phyloP scores from a whole-genome alignment of 495 filamentous ascomycete species.

The Lophiostoma macrostomum region DNA sequence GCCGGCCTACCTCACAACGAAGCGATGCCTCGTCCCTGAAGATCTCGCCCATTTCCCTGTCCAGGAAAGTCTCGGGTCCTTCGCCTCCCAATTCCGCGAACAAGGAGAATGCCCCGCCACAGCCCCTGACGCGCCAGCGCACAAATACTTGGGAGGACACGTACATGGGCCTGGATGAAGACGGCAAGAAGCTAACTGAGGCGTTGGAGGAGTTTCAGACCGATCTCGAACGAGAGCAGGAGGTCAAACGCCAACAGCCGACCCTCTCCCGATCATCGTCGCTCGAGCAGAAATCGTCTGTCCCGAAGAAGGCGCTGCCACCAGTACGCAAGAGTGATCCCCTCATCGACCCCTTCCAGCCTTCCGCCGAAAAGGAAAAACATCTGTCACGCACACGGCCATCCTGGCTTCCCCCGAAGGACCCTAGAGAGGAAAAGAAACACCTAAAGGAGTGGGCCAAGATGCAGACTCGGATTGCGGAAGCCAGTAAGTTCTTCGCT shows the following conservation, averaged over 20 bases:
- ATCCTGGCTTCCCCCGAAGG: conserved; percentile 93
- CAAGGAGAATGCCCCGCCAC: conserved; percentile 29
- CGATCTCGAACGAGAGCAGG: conserved; percentile 44
- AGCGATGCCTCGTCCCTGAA: conserved; percentile 3
- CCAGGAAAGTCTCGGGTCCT: neutral
- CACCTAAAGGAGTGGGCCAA: conserved; percentile 88
- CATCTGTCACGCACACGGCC: conserved; percentile 87
- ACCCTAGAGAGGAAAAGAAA: conserved; percentile 84
- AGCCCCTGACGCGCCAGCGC: conserved; percentile 52
- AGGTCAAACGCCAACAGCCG: conserved; percentile 51
- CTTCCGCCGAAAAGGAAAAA: conserved; percentile 95
- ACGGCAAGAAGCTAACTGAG: conserved; percentile 84
- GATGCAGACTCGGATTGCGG: conserved; percentile 82
- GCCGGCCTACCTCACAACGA: conserved; percentile 4
- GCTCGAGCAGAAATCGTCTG: conserved; percentile 40
- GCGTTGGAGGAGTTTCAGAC: conserved; percentile 83
- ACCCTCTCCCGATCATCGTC: conserved; percentile 43
- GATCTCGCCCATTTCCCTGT: neutral
- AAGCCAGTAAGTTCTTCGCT: conserved; percentile 55
- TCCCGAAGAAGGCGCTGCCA: conserved; percentile 62
- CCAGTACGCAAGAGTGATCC: conserved; percentile 82
- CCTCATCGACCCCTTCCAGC: conserved; percentile 93
- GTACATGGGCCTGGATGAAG: conserved; percentile 71
- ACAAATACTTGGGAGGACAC: conserved; percentile 70
- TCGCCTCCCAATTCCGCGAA: neutral